Evolutionary conservation across 116 monocot genomes (phyloP).

Genomic region (Zostera marina): DNA sequence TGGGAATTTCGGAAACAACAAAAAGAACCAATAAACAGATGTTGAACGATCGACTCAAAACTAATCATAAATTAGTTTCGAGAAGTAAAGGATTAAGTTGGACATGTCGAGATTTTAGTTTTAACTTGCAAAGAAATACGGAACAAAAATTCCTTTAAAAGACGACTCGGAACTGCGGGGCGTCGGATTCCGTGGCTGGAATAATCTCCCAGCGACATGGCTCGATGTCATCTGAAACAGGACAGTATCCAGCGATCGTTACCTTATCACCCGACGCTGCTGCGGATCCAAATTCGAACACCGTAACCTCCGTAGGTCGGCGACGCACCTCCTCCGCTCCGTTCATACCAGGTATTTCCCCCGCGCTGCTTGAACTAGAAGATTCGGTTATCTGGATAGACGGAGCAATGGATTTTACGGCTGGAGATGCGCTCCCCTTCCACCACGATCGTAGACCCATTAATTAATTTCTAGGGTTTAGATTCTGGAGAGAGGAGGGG

Average conservation of each 20-base stretch:
- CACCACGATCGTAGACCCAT: slow-evolving; percentile 31
- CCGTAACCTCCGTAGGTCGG: slow-evolving; percentile 51
- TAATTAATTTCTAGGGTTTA: not conserved
- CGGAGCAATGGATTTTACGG: not conserved
- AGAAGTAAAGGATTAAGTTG: no score
- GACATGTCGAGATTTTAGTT: no score
- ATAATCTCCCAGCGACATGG: slow-evolving; percentile 75
- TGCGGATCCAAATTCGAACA: slow-evolving; percentile 73
- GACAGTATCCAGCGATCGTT: slow-evolving; percentile 63
- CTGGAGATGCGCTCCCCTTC: slow-evolving; percentile 16
- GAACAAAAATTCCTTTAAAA: slow-evolving; percentile 46
- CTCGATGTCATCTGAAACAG: slow-evolving; percentile 70
- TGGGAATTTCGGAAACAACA: no score
- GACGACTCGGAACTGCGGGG: slow-evolving; percentile 64
- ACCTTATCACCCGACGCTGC: slow-evolving; percentile 39
- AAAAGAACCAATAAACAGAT: no score
- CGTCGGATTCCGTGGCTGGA: slow-evolving; percentile 31
- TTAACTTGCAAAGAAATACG: not conserved
- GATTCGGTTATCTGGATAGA: not conserved
- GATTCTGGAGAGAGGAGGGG: not conserved
- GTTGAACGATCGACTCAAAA: no score
- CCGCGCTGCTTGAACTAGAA: not conserved
- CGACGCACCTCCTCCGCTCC: slow-evolving; percentile 73
- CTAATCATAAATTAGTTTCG: no score
- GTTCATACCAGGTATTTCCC: slow-evolving; percentile 33